These are phyloP conservation scores for Citrus sinensis DNA, from an alignment of 345 rosid species.

Conservation along the genomic window DVS_A1.0 CM039164.1:27918501-27919000, in stretches of 20 bases:
- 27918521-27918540: slow-evolving; percentile 61
- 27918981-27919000: slow-evolving; percentile 8
- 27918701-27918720: slow-evolving; percentile 47
- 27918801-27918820: not conserved
- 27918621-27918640: slow-evolving; percentile 66
- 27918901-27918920: slow-evolving; percentile 21
- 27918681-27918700: slow-evolving; percentile 55
- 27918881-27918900: slow-evolving; percentile 1
- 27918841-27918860: slow-evolving; percentile 3
- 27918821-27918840: slow-evolving; percentile 19
- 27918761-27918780: not conserved
- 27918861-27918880: not conserved
- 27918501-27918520: slow-evolving; percentile 72
- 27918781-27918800: slow-evolving; percentile 19
- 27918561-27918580: slow-evolving; percentile 45
- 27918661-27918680: slow-evolving; percentile 58
- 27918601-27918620: slow-evolving; percentile 26
- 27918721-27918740: slow-evolving; percentile 29
- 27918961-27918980: slow-evolving; percentile 16
- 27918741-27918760: slow-evolving; percentile 16
- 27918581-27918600: slow-evolving; percentile 58
- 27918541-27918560: slow-evolving; percentile 46
- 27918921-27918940: slow-evolving; percentile 8
- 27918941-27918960: not conserved
- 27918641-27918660: slow-evolving; percentile 82